Evolutionary conservation across 495 filamentous ascomycete species (phyloP), one percentile per base, ranked within the genome.

Genomic region (Lasiosphaeria miniovina): DNA sequence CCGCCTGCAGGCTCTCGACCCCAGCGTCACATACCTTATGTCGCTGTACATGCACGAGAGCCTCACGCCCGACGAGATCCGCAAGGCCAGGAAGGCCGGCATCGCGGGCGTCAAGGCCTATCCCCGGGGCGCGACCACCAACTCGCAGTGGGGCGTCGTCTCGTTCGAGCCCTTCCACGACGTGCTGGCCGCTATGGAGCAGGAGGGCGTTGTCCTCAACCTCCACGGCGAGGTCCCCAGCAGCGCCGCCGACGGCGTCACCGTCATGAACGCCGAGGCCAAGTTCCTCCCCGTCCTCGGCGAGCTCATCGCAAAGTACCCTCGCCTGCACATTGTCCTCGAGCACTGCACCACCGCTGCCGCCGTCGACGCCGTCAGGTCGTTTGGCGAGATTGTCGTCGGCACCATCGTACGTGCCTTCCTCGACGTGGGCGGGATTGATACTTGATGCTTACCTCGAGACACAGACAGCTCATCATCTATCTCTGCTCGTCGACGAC

Each of bases 341-440:
- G 86, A 90, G 71, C 92, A 96, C 73, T 92, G 89, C 77, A 94
- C 89, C 34, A 92, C 90, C 1, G 86, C 84, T 1, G 89, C 86
- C n/a, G 93, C 90, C 0, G 75, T 96, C 12, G 85, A 89, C 62
- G 86, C 88, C 4, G 91, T 97, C 33, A 81, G 80, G 64, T 77
- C 82, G 40, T 91, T 88, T 66, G 90, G 90, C 0, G 82, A 86
- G 14, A 90, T 82, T 5, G 92, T 96, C 32, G 86, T 79, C 1
- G 87, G 79, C 59, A 91, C 80, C 10, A 87, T 93, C 58, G 68
- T 68, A 52, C 11, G 68, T 56, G 4, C 6, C 6, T 24, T 36
- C 11, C 87, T 82, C 11, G 7, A 54, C 43, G 10, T 12, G 24
- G 24, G 24, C 2, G 24, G 24, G n/a, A n/a, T 33, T 14, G 5